A percentile compares a stretch with the other conserved stretches of the same genome.
Conservation (phyloP, 23 red algal genomes). For the Cyanidioschyzon merolae region DNA sequence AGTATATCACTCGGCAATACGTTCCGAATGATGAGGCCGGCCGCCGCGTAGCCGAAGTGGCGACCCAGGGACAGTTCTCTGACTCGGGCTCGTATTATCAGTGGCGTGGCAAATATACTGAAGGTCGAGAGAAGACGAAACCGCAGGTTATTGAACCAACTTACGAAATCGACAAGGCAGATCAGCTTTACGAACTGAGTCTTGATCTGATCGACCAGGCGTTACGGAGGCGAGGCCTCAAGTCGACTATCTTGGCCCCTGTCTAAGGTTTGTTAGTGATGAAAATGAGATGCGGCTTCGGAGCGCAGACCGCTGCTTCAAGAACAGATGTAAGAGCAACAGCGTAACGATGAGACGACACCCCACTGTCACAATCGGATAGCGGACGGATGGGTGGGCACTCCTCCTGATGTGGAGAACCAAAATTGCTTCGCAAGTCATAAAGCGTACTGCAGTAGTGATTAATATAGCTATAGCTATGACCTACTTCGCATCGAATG, state of each 20-base stretch:
- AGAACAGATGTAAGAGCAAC: too few relatives aligned
- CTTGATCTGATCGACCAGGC: constrained; percentile 4
- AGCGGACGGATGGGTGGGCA: not conserved
- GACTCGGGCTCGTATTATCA: constrained; percentile 65
- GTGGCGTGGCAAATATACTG: constrained; percentile 61
- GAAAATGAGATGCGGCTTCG: too few relatives aligned
- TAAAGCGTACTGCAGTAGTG: not conserved
- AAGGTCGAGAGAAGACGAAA: constrained; percentile 37
- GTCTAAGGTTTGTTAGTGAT: too few relatives aligned
- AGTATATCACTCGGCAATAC: constrained; percentile 72
- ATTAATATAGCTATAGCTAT: too few relatives aligned
- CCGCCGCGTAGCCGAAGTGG: constrained; percentile 48
- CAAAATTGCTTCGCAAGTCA: not conserved
- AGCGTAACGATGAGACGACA: too few relatives aligned
- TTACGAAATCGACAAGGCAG: constrained; percentile 52
- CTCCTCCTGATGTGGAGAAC: not conserved
- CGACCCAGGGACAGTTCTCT: constrained; percentile 37
- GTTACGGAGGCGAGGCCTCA: not conserved
- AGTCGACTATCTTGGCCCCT: not conserved
- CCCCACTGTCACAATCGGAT: not conserved
- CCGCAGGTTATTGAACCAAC: constrained; percentile 43
- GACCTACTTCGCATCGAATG: too few relatives aligned
- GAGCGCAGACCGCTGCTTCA: too few relatives aligned
- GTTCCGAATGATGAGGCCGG: constrained; percentile 68
- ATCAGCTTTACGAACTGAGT: constrained; percentile 60